Percentiles rank a stretch among this genome's conserved stretches.
These are phyloP conservation scores for Vigna trinervia DNA, from an alignment of 306 rosid genomes.

Conservation along the genomic window DNA sequence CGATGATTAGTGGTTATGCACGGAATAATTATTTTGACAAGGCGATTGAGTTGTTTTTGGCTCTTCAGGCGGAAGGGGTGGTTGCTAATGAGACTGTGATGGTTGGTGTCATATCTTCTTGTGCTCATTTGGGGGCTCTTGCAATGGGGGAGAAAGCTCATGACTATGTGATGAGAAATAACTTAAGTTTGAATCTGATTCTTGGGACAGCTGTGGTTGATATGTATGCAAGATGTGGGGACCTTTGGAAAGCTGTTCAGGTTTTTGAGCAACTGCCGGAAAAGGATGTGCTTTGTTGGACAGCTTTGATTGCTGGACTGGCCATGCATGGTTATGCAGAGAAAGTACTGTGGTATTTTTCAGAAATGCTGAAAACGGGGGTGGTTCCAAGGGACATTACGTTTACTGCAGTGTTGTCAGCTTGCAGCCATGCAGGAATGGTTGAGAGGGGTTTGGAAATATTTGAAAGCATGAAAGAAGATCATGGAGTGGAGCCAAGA, in stretches of 20 bases:
- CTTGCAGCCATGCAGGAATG: slow-evolving; percentile 57
- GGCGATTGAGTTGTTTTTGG: slow-evolving; percentile 45
- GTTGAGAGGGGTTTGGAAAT: slow-evolving; percentile 47
- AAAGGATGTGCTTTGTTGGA: slow-evolving; percentile 52
- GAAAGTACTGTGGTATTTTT: slow-evolving; percentile 47
- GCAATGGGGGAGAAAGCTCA: slow-evolving; percentile 50
- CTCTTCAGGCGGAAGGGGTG: slow-evolving; percentile 50
- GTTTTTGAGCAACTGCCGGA: slow-evolving; percentile 47
- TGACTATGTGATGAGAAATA: slow-evolving; percentile 47
- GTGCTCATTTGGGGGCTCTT: slow-evolving; percentile 61
- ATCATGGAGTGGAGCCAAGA: slow-evolving; percentile 49
- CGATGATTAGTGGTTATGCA: slow-evolving; percentile 53
- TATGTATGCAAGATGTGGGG: slow-evolving; percentile 60
- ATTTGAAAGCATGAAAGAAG: slow-evolving; percentile 51
- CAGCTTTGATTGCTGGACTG: slow-evolving; percentile 55
- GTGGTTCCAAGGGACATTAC: slow-evolving; percentile 51
- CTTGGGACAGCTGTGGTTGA: slow-evolving; percentile 58
- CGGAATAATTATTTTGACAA: slow-evolving; percentile 43
- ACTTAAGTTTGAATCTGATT: slow-evolving; percentile 47
- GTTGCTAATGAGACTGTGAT: slow-evolving; percentile 55
- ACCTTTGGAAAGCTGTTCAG: slow-evolving; percentile 48
- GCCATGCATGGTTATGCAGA: slow-evolving; percentile 55
- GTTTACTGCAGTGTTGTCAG: slow-evolving; percentile 55
- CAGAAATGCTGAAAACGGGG: slow-evolving; percentile 46
- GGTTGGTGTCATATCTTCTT: slow-evolving; percentile 57